Evolutionary conservation across 768 basidiomycete species (phyloP).

Genomic region (Tulasnella sp.): DNA sequence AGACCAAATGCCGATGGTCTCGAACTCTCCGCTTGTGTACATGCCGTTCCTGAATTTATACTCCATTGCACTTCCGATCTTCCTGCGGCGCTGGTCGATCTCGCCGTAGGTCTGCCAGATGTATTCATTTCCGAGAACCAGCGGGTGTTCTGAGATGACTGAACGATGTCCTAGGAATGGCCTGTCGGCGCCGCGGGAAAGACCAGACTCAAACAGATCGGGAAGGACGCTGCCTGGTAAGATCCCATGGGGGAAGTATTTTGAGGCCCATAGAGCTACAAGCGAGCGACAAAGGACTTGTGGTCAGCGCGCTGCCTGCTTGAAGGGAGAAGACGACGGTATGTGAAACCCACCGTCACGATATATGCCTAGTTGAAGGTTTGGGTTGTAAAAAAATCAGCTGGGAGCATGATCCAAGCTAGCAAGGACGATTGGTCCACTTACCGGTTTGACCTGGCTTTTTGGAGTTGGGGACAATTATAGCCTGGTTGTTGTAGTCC

Average conservation of each 20-base stretch:
- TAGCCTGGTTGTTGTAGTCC: neutral
- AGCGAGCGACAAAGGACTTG: neutral
- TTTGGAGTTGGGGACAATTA: neutral
- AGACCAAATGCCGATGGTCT: conserved; percentile 78
- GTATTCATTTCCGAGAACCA: conserved; percentile 57
- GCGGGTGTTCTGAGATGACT: conserved; percentile 48
- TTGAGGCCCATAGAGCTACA: neutral
- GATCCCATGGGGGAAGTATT: neutral
- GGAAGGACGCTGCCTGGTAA: conserved; percentile 21
- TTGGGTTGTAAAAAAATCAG: too few relatives aligned
- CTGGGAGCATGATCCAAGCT: too few relatives aligned
- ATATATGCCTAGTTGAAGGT: neutral
- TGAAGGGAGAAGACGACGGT: neutral
- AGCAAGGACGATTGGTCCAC: neutral
- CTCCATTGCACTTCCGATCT: conserved; percentile 64
- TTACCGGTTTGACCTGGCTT: neutral
- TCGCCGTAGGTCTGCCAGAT: conserved; percentile 69
- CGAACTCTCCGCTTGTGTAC: conserved; percentile 43
- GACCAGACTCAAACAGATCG: conserved; percentile 58
- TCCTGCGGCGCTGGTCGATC: conserved; percentile 57
- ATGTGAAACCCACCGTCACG: conserved; percentile 1
- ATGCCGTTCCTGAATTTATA: conserved; percentile 48
- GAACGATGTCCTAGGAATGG: conserved; percentile 60
- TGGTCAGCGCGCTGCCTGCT: too few relatives aligned
- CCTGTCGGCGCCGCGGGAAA: conserved; percentile 38